A percentile compares a stretch with the other conserved stretches of the same genome.
Evolutionary conservation across 495 filamentous ascomycete species (phyloP).

Genomic region (Cercophora sp.): DNA sequence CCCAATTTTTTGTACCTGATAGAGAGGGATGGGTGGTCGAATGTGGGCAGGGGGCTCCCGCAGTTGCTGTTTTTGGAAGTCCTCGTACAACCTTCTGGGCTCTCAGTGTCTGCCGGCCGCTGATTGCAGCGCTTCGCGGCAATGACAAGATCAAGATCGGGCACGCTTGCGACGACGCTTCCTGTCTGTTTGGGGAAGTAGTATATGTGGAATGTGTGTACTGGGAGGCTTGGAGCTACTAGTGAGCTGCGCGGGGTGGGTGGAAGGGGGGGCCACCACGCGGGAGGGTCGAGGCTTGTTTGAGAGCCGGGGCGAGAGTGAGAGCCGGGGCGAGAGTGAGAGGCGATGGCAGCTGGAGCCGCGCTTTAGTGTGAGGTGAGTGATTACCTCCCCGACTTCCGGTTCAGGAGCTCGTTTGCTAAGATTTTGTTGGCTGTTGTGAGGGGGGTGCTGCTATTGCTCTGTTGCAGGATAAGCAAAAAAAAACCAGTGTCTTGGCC

Average conservation of each 20-base stretch:
- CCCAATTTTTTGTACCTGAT: conserved; percentile 34
- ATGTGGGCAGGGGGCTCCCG: conserved; percentile 28
- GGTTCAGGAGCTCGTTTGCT: neutral
- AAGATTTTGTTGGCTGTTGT: conserved; percentile 1
- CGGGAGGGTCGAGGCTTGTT: conserved; percentile 14
- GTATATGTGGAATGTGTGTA: conserved; percentile 5
- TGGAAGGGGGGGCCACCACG: conserved; percentile 2
- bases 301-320: conserved; percentile 9
- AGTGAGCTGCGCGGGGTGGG: conserved; percentile 6
- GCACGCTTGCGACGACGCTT: conserved; percentile 13
- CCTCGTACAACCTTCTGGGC: conserved; percentile 31
- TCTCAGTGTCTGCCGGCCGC: conserved; percentile 15
- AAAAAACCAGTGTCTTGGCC: conserved; percentile 19
- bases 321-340: conserved; percentile 6
- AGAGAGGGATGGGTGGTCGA: conserved; percentile 22
- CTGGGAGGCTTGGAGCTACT: conserved; percentile 2
- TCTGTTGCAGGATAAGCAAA: conserved; percentile 26
- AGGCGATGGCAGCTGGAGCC: conserved; percentile 9
- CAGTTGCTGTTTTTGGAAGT: conserved; percentile 37
- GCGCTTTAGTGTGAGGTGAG: conserved; percentile 2
- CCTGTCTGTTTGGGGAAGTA: conserved; percentile 11
- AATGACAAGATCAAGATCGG: conserved; percentile 24
- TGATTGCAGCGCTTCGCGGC: conserved; percentile 18
- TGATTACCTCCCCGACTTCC: neutral
- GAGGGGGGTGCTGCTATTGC: conserved; percentile 16